A percentile compares a stretch with the other conserved stretches of the same genome.
These are phyloP conservation scores for Telopea speciosissima DNA, from an alignment of 177 flowering plant species.

Conservation along the genomic window DNA sequence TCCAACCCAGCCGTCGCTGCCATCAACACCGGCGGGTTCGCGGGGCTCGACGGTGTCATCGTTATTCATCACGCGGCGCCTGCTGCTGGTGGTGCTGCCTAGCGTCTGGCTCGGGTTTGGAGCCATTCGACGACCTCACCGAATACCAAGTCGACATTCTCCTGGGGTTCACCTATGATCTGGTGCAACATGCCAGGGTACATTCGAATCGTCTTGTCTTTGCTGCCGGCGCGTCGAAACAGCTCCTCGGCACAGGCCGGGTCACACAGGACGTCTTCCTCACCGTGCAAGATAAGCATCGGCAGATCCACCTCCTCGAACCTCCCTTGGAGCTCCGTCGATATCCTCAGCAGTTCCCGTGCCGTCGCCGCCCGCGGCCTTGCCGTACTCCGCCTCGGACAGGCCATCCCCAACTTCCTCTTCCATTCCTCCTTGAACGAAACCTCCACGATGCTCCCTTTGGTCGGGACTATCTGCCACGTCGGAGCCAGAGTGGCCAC, in stretches of 20 bases:
- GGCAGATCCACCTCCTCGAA: constrained; percentile 68
- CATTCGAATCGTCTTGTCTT: constrained; percentile 48
- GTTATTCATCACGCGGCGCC: too few relatives aligned
- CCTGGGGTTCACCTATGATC: constrained; percentile 73
- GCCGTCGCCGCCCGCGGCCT: constrained; percentile 86
- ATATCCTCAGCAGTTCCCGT: constrained; percentile 63
- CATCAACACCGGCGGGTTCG: too few relatives aligned
- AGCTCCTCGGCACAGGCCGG: constrained; percentile 78
- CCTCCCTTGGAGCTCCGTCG: constrained; percentile 60
- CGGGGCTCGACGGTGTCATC: too few relatives aligned
- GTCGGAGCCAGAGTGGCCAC: constrained; percentile 66
- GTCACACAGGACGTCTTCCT: constrained; percentile 77
- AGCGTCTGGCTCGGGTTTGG: constrained; percentile 24
- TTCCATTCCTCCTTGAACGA: constrained; percentile 93
- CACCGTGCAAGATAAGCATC: constrained; percentile 76
- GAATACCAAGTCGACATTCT: constrained; percentile 69
- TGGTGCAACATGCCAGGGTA: constrained; percentile 92
- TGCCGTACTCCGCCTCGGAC: constrained; percentile 43
- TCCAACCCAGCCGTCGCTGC: too few relatives aligned
- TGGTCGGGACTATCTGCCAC: constrained; percentile 86
- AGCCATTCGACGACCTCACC: constrained; percentile 75
- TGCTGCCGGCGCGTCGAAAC: constrained; percentile 52
- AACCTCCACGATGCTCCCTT: constrained; percentile 55
- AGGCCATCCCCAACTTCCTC: constrained; percentile 56
- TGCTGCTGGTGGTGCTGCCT: too few relatives aligned